Evolutionary conservation across 768 basidiomycete species (phyloP).

Genomic region (Suillus plorans): DNA sequence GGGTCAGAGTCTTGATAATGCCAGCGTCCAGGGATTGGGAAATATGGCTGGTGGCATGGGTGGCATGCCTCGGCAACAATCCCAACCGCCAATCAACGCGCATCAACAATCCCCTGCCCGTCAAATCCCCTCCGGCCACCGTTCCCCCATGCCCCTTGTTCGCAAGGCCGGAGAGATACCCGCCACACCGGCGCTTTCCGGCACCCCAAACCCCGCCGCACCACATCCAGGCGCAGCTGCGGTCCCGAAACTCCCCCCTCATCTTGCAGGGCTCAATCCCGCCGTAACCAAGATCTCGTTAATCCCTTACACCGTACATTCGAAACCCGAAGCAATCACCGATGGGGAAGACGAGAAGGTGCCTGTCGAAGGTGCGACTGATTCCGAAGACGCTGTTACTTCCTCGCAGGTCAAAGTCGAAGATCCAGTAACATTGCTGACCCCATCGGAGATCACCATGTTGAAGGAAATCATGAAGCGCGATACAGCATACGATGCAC

Average conservation of each 20-base stretch:
- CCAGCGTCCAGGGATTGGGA: slow-evolving; percentile 10
- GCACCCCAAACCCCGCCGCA: slow-evolving; percentile 19
- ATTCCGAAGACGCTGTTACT: slow-evolving; percentile 14
- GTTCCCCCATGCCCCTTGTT: slow-evolving; percentile 20
- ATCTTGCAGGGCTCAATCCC: slow-evolving; percentile 32
- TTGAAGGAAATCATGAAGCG: slow-evolving; percentile 37
- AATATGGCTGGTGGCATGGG: slow-evolving; percentile 13
- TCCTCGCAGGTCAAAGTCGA: slow-evolving; percentile 17
- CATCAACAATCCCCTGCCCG: slow-evolving; percentile 27
- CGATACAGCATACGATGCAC: slow-evolving; percentile 48
- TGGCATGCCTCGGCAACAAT: slow-evolving; percentile 17
- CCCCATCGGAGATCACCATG: slow-evolving; percentile 30
- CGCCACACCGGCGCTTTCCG: slow-evolving; percentile 6
- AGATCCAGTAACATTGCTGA: slow-evolving; percentile 27
- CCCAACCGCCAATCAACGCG: slow-evolving; percentile 23
- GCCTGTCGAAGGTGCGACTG: slow-evolving; percentile 16
- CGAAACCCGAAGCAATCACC: slow-evolving; percentile 18
- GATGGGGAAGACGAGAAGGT: slow-evolving; percentile 27
- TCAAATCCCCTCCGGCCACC: slow-evolving; percentile 19
- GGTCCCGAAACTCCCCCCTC: slow-evolving; percentile 32
- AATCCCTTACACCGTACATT: slow-evolving; percentile 22
- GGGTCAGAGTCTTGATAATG: slow-evolving; percentile 17
- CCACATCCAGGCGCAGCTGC: slow-evolving; percentile 27
- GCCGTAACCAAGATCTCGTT: slow-evolving; percentile 32
- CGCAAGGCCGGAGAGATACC: slow-evolving; percentile 22